Conservation (phyloP, 2,329 filamentous ascomycete species). For the Calonectria crousiana region DNA sequence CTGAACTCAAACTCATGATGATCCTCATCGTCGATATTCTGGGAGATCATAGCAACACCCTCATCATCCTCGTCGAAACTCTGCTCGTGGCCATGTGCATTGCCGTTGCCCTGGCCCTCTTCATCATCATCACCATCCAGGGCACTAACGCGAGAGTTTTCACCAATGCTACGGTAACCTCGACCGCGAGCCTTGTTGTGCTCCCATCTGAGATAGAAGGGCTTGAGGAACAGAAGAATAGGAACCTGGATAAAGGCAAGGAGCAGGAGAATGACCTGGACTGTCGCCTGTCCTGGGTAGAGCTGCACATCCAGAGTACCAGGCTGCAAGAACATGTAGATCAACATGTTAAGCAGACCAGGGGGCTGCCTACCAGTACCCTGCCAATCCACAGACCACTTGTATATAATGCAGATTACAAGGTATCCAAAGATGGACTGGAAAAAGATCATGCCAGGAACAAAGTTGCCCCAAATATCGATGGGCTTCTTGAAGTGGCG, state of each 20-base stretch:
- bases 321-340: constrained; percentile 98
- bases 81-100: constrained; percentile 72
- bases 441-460: constrained; percentile 99
- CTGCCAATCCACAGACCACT: constrained; percentile 93
- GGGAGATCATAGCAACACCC: constrained; percentile 87
- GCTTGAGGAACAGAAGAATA: constrained; percentile 92
- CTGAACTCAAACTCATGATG: constrained; percentile 98
- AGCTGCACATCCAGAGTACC: constrained; percentile 79
- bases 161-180: constrained; percentile 94
- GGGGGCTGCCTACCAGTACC: constrained; percentile 76
- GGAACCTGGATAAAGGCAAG: constrained; percentile 90
- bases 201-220: constrained; percentile 93
- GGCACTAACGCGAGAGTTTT: constrained; percentile 88
- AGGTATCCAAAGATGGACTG: constrained; percentile 98
- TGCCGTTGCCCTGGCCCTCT: constrained; percentile 69
- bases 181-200: constrained; percentile 88
- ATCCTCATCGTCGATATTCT: constrained; percentile 84
- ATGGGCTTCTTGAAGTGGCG: constrained; percentile 94
- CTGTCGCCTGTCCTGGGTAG: constrained; percentile 79
- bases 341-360: constrained; percentile 96
- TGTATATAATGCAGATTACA: constrained; percentile 93
- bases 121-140: constrained; percentile 88
- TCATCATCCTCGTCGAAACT: constrained; percentile 77
- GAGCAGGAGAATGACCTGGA: constrained; percentile 85
- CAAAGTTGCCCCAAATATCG: constrained; percentile 97